Percentiles rank a stretch among this genome's conserved stretches.
Conservation (phyloP, 306 rosid species). For the Malus domestica region ASM211411v1 NC_041804.1:419001-419500, state of each 20-base stretch:
- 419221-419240: neutral
- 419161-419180: constrained; percentile 70
- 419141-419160: constrained; percentile 87
- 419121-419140: constrained; percentile 59
- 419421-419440: constrained; percentile 61
- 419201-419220: constrained; percentile 29
- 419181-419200: constrained; percentile 68
- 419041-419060: neutral
- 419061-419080: neutral
- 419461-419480: constrained; percentile 57
- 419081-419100: neutral
- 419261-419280: neutral
- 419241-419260: no score
- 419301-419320: neutral
- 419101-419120: constrained; percentile 56
- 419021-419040: neutral
- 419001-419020: constrained; percentile 58
- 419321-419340: neutral
- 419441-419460: constrained; percentile 61
- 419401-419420: constrained; percentile 57
- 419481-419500: constrained; percentile 90
- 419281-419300: neutral
- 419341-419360: neutral
- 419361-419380: neutral
- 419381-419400: constrained; percentile 60